phyloP scores from a whole-genome alignment of 768 basidiomycete genomes.

The Kwoniella heveanensis region DNA sequence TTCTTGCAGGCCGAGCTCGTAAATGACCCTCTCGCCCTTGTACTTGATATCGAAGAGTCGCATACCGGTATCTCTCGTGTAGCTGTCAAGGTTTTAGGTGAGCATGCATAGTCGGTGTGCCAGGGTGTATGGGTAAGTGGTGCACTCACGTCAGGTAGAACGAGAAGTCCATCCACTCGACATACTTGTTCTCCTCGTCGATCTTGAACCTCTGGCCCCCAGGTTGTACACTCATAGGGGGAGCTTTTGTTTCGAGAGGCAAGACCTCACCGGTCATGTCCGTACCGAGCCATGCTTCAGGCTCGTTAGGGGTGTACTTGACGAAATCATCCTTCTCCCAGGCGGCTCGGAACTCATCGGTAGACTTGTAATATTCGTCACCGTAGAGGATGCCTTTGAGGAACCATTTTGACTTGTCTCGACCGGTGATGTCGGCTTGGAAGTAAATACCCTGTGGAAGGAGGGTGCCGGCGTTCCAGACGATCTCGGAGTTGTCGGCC shows the following conservation, averaged over 20 bases:
- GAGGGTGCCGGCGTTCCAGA: conserved; percentile 38
- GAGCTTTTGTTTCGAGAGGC: conserved; percentile 18
- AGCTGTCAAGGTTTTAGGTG: conserved; percentile 55
- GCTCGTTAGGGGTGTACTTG: conserved; percentile 34
- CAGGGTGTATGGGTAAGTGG: conserved; percentile 53
- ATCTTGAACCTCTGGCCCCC: conserved; percentile 65
- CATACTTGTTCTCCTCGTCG: conserved; percentile 61
- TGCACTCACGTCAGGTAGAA: conserved; percentile 21
- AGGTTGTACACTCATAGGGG: conserved; percentile 64
- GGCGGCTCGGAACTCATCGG: conserved; percentile 46
- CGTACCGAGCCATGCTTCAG: conserved; percentile 36
- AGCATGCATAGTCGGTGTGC: background rate
- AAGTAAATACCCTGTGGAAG: conserved; percentile 36
- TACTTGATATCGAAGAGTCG: conserved; percentile 65
- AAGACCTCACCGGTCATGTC: conserved; percentile 34
- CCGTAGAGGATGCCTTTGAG: conserved; percentile 43
- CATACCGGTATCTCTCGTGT: conserved; percentile 32
- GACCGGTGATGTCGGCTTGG: conserved; percentile 46
- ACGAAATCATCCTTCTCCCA: conserved; percentile 31
- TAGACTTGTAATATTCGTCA: conserved; percentile 37
- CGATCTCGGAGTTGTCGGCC: conserved; percentile 28
- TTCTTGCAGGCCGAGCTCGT: conserved; percentile 67
- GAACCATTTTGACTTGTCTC: conserved; percentile 41
- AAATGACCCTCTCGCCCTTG: conserved; percentile 64
- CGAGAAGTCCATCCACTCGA: conserved; percentile 61